Evolutionary conservation across 1,139 yeast species (phyloP).

Genomic region (Kazachstania sp.): DNA sequence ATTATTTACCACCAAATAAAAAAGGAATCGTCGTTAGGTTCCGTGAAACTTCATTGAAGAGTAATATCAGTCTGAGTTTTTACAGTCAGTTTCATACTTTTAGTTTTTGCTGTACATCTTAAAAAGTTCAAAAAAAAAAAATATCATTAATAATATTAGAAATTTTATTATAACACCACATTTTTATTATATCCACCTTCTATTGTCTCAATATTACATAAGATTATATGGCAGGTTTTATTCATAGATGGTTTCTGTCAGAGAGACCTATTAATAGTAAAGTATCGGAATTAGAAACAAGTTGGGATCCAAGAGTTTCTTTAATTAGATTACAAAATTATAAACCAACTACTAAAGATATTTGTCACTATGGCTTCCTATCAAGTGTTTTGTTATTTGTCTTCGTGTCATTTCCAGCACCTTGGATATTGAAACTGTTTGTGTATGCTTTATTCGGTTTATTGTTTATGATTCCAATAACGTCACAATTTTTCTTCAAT

Average conservation of each 20-base stretch:
- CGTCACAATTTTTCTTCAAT: conserved; percentile 77
- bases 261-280: conserved; percentile 52
- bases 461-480: conserved; percentile 55
- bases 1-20: too few relatives aligned
- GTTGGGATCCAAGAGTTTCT: conserved; percentile 47
- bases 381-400: conserved; percentile 44
- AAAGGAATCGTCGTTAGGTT: too few relatives aligned
- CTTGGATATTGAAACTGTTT: conserved; percentile 27
- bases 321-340: conserved; percentile 43
- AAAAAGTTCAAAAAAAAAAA: too few relatives aligned
- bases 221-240: conserved; percentile 20
- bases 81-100: too few relatives aligned
- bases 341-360: conserved; percentile 40
- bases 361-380: conserved; percentile 46
- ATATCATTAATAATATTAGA: too few relatives aligned
- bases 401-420: conserved; percentile 32
- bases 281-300: conserved; percentile 50
- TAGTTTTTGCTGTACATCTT: too few relatives aligned
- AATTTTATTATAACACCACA: not conserved
- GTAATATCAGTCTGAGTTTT: too few relatives aligned
- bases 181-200: not conserved
- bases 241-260: conserved; percentile 46
- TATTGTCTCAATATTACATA: not conserved
- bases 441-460: conserved; percentile 23
- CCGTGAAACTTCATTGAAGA: too few relatives aligned